A percentile compares a stretch with the other conserved stretches of the same genome.
These are phyloP conservation scores for Amylostereum chailletii DNA, from an alignment of 1,284 basidiomycete species.

Conservation along the genomic window DNA sequence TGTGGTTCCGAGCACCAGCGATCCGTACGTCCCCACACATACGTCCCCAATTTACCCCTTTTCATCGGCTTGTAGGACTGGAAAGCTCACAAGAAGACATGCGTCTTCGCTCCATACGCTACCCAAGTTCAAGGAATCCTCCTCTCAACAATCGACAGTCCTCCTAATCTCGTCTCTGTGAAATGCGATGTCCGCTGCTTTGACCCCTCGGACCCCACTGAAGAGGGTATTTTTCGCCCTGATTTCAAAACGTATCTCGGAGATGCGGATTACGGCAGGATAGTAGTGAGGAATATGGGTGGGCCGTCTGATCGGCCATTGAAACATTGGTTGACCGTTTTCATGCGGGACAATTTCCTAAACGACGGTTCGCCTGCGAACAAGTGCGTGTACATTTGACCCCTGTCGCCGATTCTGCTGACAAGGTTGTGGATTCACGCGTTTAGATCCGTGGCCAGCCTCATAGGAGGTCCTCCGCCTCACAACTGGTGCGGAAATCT, in stretches of 20 bases:
- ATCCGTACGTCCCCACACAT: neutral
- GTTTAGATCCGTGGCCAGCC: neutral
- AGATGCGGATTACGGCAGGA: neutral
- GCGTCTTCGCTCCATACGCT: neutral
- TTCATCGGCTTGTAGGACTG: neutral
- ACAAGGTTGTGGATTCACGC: neutral
- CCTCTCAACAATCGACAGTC: neutral
- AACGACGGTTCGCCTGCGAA: constrained; percentile 9
- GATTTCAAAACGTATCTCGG: neutral
- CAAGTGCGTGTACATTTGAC: neutral
- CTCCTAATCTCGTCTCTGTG: neutral
- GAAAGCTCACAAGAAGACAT: neutral
- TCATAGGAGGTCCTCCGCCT: constrained; percentile 3
- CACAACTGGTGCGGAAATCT: constrained; percentile 7
- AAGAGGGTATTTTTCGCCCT: neutral
- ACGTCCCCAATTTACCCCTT: neutral
- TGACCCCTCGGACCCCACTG: neutral
- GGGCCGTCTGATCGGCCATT: neutral
- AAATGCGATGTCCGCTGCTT: neutral
- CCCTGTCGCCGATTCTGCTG: neutral
- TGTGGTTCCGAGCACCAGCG: neutral
- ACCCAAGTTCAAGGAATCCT: neutral
- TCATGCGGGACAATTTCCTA: constrained; percentile 5
- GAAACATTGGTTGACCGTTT: constrained; percentile 1
- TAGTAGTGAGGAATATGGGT: neutral